Percentiles rank a stretch among this genome's conserved stretches.
Evolutionary conservation across 2,329 filamentous ascomycete genomes (phyloP).

Genomic region (Tolypocladium cylindrosporum): DNA sequence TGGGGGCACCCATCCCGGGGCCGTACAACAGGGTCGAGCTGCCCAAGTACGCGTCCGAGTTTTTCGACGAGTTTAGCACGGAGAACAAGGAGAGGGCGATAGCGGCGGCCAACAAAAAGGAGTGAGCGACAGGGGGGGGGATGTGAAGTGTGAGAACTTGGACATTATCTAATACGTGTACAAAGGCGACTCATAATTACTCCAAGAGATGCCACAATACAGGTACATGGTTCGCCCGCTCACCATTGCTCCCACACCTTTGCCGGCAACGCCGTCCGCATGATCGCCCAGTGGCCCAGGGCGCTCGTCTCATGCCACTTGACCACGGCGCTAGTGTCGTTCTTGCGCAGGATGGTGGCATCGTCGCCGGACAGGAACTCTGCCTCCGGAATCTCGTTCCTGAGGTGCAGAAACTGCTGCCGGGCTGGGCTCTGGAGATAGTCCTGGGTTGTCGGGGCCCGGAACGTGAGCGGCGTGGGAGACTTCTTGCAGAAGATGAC

Average conservation of each 20-base stretch:
- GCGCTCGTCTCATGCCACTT: slow-evolving; percentile 69
- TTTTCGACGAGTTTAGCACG: slow-evolving; percentile 26
- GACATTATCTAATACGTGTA: neutral
- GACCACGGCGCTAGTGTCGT: slow-evolving; percentile 56
- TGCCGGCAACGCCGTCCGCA: slow-evolving; percentile 72
- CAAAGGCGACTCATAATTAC: neutral
- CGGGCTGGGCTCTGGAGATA: slow-evolving; percentile 63
- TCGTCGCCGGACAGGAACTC: slow-evolving; percentile 36
- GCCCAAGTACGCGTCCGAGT: slow-evolving; percentile 49
- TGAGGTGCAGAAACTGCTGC: slow-evolving; percentile 59
- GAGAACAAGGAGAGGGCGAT: slow-evolving; percentile 17
- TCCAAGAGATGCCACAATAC: neutral
- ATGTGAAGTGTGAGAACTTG: neutral
- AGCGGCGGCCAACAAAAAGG: slow-evolving; percentile 14
- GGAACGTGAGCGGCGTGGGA: slow-evolving; percentile 47
- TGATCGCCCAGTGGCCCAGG: slow-evolving; percentile 80
- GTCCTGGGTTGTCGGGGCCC: slow-evolving; percentile 53
- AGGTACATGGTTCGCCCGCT: neutral
- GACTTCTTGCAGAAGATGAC: slow-evolving; percentile 84
- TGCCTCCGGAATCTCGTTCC: slow-evolving; percentile 53
- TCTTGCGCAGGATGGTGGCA: slow-evolving; percentile 46
- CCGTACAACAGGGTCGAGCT: slow-evolving; percentile 49
- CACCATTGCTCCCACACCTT: slow-evolving; percentile 83
- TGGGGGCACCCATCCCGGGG: slow-evolving; percentile 54
- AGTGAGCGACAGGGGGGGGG: neutral